Evolutionary conservation across 805 yeast genomes (phyloP).

Genomic region (Zygosaccharomyces gambellarensis): DNA sequence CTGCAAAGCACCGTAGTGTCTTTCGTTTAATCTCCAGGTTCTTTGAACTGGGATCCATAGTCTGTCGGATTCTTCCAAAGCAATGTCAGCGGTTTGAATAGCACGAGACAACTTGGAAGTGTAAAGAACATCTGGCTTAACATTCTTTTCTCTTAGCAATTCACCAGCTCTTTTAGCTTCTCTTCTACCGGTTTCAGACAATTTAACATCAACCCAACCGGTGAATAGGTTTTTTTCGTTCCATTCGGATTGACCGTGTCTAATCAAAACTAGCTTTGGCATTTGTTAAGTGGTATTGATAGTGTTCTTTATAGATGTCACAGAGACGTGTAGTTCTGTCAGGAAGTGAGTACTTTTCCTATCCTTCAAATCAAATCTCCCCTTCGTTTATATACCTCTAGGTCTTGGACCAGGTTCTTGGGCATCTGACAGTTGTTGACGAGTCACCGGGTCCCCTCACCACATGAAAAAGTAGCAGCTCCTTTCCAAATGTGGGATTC

Average conservation of each 20-base stretch:
- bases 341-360: too few relatives aligned
- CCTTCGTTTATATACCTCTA: background rate
- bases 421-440: background rate
- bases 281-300: slow-evolving; percentile 23
- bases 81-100: slow-evolving; percentile 95
- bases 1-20: slow-evolving; percentile 98
- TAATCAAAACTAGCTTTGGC: slow-evolving; percentile 79
- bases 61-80: slow-evolving; percentile 82
- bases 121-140: slow-evolving; percentile 81
- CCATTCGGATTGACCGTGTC: slow-evolving; percentile 99
- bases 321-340: background rate
- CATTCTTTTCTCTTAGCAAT: slow-evolving; percentile 78
- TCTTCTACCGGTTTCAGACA: slow-evolving; percentile 76
- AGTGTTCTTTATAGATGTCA: slow-evolving; percentile 1
- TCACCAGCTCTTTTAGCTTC: slow-evolving; percentile 95
- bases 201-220: slow-evolving; percentile 96
- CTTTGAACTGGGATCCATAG: slow-evolving; percentile 87
- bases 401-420: background rate
- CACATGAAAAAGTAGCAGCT: slow-evolving; percentile 1
- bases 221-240: slow-evolving; percentile 96
- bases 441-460: slow-evolving; percentile 6
- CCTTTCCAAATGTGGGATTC: background rate
- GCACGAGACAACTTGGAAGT: slow-evolving; percentile 92
- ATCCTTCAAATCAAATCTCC: background rate
- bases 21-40: slow-evolving; percentile 97